phyloP scores from a whole-genome alignment of 805 yeast genomes.

The Kodamaea restingae region DNA sequence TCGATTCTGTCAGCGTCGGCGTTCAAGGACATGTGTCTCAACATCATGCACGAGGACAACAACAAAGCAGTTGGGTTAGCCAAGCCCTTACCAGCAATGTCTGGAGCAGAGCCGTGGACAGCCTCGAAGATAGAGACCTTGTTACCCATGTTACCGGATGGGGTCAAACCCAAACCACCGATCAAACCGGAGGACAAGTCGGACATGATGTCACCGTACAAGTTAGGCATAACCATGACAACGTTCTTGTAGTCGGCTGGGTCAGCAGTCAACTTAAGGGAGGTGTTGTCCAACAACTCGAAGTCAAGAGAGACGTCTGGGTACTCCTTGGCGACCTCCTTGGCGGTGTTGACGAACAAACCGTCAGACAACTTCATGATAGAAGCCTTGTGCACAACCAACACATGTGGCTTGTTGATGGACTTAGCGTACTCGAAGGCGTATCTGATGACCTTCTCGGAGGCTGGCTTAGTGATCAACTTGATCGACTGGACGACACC shows the following conservation, averaged over 20 bases:
- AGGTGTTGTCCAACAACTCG: conserved; percentile 94
- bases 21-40: conserved; percentile 93
- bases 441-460: conserved; percentile 93
- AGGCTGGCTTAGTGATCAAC: conserved; percentile 93
- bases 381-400: conserved; percentile 97
- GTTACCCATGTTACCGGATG: conserved; percentile 99
- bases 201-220: conserved; percentile 98
- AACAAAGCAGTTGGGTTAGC: conserved; percentile 98
- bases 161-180: conserved; percentile 98
- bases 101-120: conserved; percentile 99
- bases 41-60: conserved; percentile 97
- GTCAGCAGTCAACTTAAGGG: conserved; percentile 82
- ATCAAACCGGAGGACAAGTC: conserved; percentile 96
- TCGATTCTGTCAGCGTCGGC: conserved; percentile 81
- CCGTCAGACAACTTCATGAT: conserved; percentile 98
- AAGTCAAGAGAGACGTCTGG: conserved; percentile 81
- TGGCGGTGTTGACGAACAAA: conserved; percentile 87
- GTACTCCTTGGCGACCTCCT: conserved; percentile 84
- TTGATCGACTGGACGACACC: conserved; percentile 98
- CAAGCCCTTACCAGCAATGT: conserved; percentile 96
- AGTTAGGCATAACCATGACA: conserved; percentile 98
- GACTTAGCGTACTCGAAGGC: conserved; percentile 95
- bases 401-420: conserved; percentile 79
- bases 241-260: conserved; percentile 83
- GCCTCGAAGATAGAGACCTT: conserved; percentile 98